A percentile compares a stretch with the other conserved stretches of the same genome.
These are phyloP conservation scores for Lepidium didymum DNA, from an alignment of 345 rosid genomes.

Conservation along the genomic window DNA sequence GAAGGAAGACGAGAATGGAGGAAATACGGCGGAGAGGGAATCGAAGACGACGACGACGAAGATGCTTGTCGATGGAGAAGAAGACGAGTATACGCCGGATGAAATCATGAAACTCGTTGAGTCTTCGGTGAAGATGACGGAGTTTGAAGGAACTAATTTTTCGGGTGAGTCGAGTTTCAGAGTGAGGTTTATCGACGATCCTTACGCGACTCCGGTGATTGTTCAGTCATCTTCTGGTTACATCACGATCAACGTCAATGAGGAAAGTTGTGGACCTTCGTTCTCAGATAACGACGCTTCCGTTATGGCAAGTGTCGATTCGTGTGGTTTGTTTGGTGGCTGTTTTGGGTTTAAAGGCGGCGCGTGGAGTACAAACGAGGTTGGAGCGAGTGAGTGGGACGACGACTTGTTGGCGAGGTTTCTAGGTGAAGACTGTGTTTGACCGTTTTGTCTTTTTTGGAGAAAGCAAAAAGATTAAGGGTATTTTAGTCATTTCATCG, in stretches of 20 bases:
- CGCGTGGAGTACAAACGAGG: slow-evolving; percentile 31
- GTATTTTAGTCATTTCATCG: background rate
- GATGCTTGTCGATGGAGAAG: slow-evolving; percentile 7
- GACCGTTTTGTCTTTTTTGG: slow-evolving; percentile 16
- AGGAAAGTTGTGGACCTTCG: slow-evolving; percentile 84
- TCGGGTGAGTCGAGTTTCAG: slow-evolving; percentile 8
- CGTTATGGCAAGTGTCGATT: slow-evolving; percentile 73
- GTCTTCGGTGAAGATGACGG: slow-evolving; percentile 1
- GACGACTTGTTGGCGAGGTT: slow-evolving; percentile 41
- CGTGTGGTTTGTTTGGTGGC: slow-evolving; percentile 27
- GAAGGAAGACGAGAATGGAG: slow-evolving; percentile 10
- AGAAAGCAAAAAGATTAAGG: background rate
- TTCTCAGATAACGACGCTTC: slow-evolving; percentile 65
- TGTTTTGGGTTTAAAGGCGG: background rate
- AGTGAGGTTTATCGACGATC: slow-evolving; percentile 68
- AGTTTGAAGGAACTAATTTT: background rate
- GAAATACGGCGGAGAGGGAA: background rate
- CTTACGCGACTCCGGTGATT: slow-evolving; percentile 42
- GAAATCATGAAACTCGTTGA: slow-evolving; percentile 60
- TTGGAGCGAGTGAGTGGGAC: slow-evolving; percentile 28
- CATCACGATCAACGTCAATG: slow-evolving; percentile 80
- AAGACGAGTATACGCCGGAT: slow-evolving; percentile 35
- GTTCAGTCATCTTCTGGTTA: slow-evolving; percentile 54
- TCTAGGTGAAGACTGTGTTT: slow-evolving; percentile 37
- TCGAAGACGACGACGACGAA: slow-evolving; percentile 3